Percentiles rank a stretch among this genome's conserved stretches.
These are phyloP conservation scores for Trichoderma lentiforme DNA, from an alignment of 2,329 filamentous ascomycete species.

Conservation along the genomic window DNA sequence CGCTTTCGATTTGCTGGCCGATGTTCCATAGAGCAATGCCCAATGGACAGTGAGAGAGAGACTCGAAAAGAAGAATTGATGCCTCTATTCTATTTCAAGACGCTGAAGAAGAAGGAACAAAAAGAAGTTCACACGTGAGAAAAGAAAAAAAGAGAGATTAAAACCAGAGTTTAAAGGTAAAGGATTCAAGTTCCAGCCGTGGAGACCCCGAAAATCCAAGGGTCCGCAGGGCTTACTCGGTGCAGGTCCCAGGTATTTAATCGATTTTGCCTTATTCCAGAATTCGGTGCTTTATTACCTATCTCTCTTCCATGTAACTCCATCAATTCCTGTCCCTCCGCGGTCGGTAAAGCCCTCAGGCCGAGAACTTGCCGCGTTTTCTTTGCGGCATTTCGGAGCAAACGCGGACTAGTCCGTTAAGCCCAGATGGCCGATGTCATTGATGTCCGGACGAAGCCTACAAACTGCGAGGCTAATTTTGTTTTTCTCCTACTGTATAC, in stretches of 20 bases:
- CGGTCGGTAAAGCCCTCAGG: conserved; percentile 5
- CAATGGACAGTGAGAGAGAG: background rate
- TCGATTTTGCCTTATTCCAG: background rate
- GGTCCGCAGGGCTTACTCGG: background rate
- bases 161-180: background rate
- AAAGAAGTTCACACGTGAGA: background rate
- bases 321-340: background rate
- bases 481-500: background rate
- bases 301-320: background rate
- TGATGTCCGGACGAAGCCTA: background rate
- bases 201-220: background rate
- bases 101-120: background rate
- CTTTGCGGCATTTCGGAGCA: background rate
- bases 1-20: background rate
- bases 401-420: background rate
- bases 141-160: background rate
- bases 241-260: background rate
- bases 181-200: background rate
- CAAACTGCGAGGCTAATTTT: background rate
- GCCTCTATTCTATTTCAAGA: background rate
- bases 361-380: background rate
- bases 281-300: background rate
- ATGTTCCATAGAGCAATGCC: background rate
- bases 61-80: background rate
- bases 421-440: background rate